Base-by-base conservation (phyloP, 805 yeast genomes). In the Kluyveromyces nonfermentans region DNA sequence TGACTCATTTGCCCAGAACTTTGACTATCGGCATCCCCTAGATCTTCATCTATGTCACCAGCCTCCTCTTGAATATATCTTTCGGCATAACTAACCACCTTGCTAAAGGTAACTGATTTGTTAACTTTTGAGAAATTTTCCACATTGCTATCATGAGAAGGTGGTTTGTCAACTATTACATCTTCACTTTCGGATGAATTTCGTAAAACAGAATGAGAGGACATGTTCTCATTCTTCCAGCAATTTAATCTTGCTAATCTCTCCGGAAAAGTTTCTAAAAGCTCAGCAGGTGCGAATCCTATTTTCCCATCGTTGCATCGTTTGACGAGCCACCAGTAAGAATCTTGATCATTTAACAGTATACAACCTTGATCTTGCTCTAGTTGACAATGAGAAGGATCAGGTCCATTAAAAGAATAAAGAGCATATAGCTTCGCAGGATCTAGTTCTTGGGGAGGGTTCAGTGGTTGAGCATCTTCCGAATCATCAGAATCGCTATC, bases 231-330 rank as follows among this genome's bases (percentile, higher is more conserved):
- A 64, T 90, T 90, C 52, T 86, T 82, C 77, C 90, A 86, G 64
- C 96, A 85, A 60, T 93, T 93, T 34, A 89, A 69, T 44, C 97
- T 72, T 0, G 98, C 98, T 43, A 93, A 65, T 46, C 97, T 71
- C 64, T 93, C 98, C 38, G 80, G 83, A 48, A 85, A 88, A 0
- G 96, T 86, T 63, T 93, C 98, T 32, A 93, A 67, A 46, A 93
- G 78, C 61, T 93, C 98, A 1, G 97, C 97, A 1, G 98, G 98
- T 2, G 94, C 94, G 68, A 89, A 93, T 1, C 98, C 98, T 42
- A 90, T 79, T 51, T 79, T 74, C 2, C 80, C 80, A 58, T 80
- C 84, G 37, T 59, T 63, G 35, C 70, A 69, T 47, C 71, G 60
- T 54, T 74, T 62, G 52, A 93, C 90, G 9, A 90, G 69, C 97